These are phyloP conservation scores for Tillandsia leiboldiana DNA, from an alignment of 176 grass and related monocot species.

Conservation along the genomic window DNA sequence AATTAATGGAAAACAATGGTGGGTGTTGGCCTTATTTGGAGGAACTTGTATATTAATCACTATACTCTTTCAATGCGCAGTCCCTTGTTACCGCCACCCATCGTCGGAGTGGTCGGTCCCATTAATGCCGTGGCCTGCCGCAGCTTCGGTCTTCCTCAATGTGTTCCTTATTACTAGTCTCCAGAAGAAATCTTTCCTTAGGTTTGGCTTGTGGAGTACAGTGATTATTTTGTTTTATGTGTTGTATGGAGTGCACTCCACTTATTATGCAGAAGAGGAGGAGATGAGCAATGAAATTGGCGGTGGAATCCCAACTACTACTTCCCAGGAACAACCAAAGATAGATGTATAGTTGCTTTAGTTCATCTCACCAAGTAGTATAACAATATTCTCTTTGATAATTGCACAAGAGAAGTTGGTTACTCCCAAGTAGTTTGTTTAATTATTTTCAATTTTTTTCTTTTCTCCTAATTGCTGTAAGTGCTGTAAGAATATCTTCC, in stretches of 20 bases:
- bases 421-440: neutral
- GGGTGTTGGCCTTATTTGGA: constrained; percentile 11
- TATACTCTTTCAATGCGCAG: constrained; percentile 1
- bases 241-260: constrained; percentile 25
- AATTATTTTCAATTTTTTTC: neutral
- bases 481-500: too few species aligned
- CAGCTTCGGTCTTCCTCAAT: constrained; percentile 22
- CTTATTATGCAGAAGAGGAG: constrained; percentile 15
- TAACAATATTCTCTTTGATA: neutral
- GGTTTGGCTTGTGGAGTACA: constrained; percentile 17
- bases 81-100: neutral
- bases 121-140: constrained; percentile 25
- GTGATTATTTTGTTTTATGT: constrained; percentile 20
- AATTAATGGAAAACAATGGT: constrained; percentile 6
- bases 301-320: neutral
- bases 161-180: constrained; percentile 23
- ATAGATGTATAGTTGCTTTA: neutral
- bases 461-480: too few species aligned
- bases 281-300: neutral
- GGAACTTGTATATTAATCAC: constrained; percentile 1
- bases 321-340: constrained; percentile 10
- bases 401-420: neutral
- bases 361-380: neutral
- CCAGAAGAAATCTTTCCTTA: constrained; percentile 5
- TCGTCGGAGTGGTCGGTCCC: constrained; percentile 17